Evolutionary conservation across 306 rosid genomes (phyloP), one percentile per base, ranked within the genome.

Genomic region (Vicia villosa): DNA sequence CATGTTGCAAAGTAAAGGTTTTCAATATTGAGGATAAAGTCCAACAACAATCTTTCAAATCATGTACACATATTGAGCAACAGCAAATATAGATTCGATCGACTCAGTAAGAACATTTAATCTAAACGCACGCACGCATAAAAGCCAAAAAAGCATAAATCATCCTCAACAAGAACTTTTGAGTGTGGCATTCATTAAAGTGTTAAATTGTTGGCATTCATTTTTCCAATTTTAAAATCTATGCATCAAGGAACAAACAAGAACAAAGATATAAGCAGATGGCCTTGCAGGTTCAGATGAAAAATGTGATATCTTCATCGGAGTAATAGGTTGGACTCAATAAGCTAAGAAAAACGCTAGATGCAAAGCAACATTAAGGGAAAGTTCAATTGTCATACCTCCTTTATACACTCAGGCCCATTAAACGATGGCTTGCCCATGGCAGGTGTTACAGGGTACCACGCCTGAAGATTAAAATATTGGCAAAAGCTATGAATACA

Each of bases 401-500:
- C 89, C 71, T 83, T 81, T 73, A 87, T 81, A 82, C 98, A 90
- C 73, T 90, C 95, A 22, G 88, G 96, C 16, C 92, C 98, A 66
- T 88, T 86, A 81, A 88, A 88, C 57, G 98, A 87, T 10, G 88
- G 37, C 82, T 93, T 93, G n/a, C 96, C 96, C 96, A 94, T 85
- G 42, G 88, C 86, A 62, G 91, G 75, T 42, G 96, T 85, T 43
- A 90, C 97, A 10, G 98, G 98, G 69, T 90, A 81, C 98, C 97
- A 86, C 2, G 67, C 90, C 97, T 94, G 66, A 34, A 63, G 64
- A 82, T 62, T 10, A 9, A 17, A 67, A 75, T 16, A 28, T 12
- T 47, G 21, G 34, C 10, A 7, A 19, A 63, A 59, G 51, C 17
- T 41, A 69, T 47, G 47, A 50, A 64, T 8, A 15, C 5, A 13